phyloP scores from a whole-genome alignment of 2,329 filamentous ascomycete species.

The Stemphylium lycopersici region DNA sequence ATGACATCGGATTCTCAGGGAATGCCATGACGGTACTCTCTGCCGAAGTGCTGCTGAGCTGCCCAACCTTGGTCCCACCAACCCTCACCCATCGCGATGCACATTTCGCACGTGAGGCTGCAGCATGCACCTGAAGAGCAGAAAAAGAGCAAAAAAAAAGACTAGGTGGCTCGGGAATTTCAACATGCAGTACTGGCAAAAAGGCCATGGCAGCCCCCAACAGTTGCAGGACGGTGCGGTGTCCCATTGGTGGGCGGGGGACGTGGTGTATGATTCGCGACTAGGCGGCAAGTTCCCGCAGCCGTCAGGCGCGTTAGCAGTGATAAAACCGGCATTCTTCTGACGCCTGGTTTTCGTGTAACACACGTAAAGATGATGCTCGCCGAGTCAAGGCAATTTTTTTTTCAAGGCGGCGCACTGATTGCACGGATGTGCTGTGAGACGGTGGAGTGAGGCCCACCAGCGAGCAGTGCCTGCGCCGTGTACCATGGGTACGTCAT shows the following conservation, averaged over 20 bases:
- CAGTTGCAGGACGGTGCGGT: not conserved
- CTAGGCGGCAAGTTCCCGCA: constrained; percentile 8
- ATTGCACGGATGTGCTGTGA: constrained; percentile 2
- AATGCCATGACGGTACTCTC: constrained; percentile 13
- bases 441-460: constrained; percentile 14
- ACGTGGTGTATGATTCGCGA: constrained; percentile 1
- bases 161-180: not conserved
- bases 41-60: constrained; percentile 2
- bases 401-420: constrained; percentile 2
- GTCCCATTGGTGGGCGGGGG: constrained; percentile 2
- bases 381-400: constrained; percentile 1
- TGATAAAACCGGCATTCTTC: not conserved
- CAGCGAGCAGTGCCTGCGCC: constrained; percentile 5
- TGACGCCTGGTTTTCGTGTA: not conserved
- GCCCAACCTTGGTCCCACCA: constrained; percentile 3
- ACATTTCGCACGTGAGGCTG: not conserved
- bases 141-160: not conserved
- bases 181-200: not conserved
- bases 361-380: constrained; percentile 13
- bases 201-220: not conserved
- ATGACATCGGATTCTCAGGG: constrained; percentile 13
- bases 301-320: constrained; percentile 3
- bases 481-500: constrained; percentile 18
- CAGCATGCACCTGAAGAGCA: not conserved
- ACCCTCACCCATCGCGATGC: not conserved